A percentile compares a stretch with the other conserved stretches of the same genome.
phyloP scores from a whole-genome alignment of 2,329 filamentous ascomycete genomes.

The Pseudogymnoascus sp. region DNA sequence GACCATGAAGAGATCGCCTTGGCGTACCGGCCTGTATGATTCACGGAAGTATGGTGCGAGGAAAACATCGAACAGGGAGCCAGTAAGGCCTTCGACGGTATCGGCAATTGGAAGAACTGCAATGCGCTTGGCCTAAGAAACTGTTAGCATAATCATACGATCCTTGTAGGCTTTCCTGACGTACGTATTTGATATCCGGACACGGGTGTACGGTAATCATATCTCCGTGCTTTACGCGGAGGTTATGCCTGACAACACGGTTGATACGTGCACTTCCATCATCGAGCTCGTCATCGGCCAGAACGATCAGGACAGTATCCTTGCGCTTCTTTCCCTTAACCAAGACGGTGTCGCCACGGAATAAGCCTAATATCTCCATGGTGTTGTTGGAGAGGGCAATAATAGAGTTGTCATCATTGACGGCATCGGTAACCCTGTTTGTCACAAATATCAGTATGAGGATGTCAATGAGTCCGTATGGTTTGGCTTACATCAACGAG shows the following conservation, averaged over 20 bases:
- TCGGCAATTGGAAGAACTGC: constrained; percentile 97
- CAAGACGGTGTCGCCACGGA: constrained; percentile 95
- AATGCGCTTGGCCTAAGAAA: constrained; percentile 83
- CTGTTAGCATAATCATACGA: constrained; percentile 20
- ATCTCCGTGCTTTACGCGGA: constrained; percentile 96
- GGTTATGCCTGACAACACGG: constrained; percentile 95
- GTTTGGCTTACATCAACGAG: constrained; percentile 73
- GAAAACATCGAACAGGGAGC: constrained; percentile 97
- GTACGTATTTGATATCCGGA: constrained; percentile 99
- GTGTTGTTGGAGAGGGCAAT: constrained; percentile 97
- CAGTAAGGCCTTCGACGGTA: constrained; percentile 94
- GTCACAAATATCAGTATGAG: constrained; percentile 26
- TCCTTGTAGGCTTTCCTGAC: constrained; percentile 31
- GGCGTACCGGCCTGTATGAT: constrained; percentile 92
- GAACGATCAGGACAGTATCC: constrained; percentile 94
- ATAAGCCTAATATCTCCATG: constrained; percentile 96
- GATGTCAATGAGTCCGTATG: constrained; percentile 16
- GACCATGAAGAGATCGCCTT: constrained; percentile 95
- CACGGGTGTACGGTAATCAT: constrained; percentile 96
- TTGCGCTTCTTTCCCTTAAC: constrained; percentile 99
- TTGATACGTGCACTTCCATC: constrained; percentile 97
- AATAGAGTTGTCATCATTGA: constrained; percentile 99
- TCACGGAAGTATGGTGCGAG: constrained; percentile 99
- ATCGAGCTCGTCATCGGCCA: constrained; percentile 95
- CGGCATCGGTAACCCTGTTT: constrained; percentile 89